Evolutionary conservation across 768 basidiomycete genomes (phyloP), one percentile per base, ranked within the genome.

Genomic region (Podaxis rugospora): DNA sequence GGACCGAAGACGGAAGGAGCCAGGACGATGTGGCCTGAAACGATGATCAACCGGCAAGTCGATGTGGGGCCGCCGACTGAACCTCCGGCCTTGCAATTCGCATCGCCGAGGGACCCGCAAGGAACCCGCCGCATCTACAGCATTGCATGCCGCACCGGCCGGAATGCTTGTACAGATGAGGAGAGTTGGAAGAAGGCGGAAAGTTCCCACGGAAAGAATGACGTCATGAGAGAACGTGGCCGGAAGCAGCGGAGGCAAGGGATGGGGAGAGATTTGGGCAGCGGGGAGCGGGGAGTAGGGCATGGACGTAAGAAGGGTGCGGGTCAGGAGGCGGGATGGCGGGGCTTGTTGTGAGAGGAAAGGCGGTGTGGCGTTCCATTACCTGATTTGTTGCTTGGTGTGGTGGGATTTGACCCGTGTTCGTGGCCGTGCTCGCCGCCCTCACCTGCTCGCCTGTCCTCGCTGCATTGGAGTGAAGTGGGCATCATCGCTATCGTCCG

Each of bases 351-450:
- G 32, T 40, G 37, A 21, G 7, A 25, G n/a, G n/a, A 10, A 21
- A 37, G 44, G 42, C 25, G 44, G 55, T 23, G 55, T 32, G 44
- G 55, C 55, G 55, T 32, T 28, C 16, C 3, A 50, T 37, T 51
- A 14, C 50, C 51, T 5, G 51, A 59, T 59, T 42, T 42, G 50
- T 49, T 51, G n/a, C n/a, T 51, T 28, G 50, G 50, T 32, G 50
- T 51, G 28, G 56, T 49, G 56, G 32, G 56, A 37, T 18, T 57
- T 50, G 56, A 57, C 50, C 57, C 27, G 57, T 59, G 57, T n/a
- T 57, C n/a, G 42, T 18, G 37, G 37, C 57, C 57, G 50, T 52
- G 39, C 40, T 52, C 25, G 39, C 50, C 50, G 51, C 52, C 18
- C 50, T 57, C 46, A 49, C 36, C 55, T 47, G 7, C 7, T 36